Percentiles rank a stretch among this genome's conserved stretches.
These are phyloP conservation scores for Nemophila menziesii DNA, from an alignment of 257 asterid genomes.

Conservation along the genomic window DNA sequence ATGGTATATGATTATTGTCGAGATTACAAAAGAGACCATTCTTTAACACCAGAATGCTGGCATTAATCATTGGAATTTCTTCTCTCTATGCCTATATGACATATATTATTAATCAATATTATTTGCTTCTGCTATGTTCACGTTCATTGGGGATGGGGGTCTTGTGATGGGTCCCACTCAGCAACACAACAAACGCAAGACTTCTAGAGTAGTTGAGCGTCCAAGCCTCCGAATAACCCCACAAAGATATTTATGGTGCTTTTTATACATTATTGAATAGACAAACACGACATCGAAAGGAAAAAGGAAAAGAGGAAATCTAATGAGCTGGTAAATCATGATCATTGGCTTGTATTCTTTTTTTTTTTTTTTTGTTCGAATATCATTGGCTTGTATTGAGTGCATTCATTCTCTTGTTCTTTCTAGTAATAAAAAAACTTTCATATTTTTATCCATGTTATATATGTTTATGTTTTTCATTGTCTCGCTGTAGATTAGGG, in stretches of 20 bases:
- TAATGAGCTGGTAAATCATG: constrained; percentile 6
- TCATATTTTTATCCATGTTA: too few species aligned
- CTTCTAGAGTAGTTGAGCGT: constrained; percentile 23
- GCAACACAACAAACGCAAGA: constrained; percentile 12
- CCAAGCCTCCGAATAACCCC: constrained; percentile 25
- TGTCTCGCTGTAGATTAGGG: too few species aligned
- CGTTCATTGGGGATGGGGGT: constrained; percentile 6
- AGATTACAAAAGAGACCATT: constrained; percentile 68
- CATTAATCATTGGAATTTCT: constrained; percentile 8
- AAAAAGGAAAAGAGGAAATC: constrained; percentile 1
- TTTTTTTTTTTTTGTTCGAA: too few species aligned
- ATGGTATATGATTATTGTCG: constrained; percentile 62
- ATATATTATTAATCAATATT: neutral
- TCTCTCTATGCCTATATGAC: neutral
- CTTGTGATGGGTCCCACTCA: constrained; percentile 33
- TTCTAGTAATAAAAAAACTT: too few species aligned
- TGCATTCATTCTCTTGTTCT: too few species aligned
- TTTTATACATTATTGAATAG: neutral
- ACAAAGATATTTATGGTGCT: neutral
- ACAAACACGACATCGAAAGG: neutral
- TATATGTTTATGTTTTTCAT: too few species aligned
- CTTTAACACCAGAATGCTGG: constrained; percentile 76
- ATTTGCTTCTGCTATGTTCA: neutral
- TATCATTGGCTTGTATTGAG: too few species aligned
- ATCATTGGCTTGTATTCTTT: constrained; percentile 2